Base-by-base conservation (phyloP, 495 filamentous ascomycete genomes). In the Podospora anserina region DNA sequence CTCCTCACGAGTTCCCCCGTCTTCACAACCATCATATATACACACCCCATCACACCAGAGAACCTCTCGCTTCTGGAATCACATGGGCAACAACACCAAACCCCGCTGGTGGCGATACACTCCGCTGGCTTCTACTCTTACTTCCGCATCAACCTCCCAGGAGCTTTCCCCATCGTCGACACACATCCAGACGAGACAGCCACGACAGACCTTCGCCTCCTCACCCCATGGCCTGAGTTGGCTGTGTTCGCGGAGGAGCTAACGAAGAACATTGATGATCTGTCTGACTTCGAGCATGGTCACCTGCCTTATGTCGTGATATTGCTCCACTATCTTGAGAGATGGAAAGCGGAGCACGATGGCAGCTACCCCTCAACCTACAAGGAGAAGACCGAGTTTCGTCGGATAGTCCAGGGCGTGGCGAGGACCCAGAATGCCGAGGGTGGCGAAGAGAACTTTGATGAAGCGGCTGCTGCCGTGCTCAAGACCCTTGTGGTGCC, bases 381-480 rank as follows among this genome's bases (percentile, higher is more conserved):
- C 81, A 89, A 90, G 68, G 92, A 99, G 66, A 99, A 98, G 79
- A 89, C 82, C 5, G 91, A 88, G 61, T 97, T 98, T 77, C 83
- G 89, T 56, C 84, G 87, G 15, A 76, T 92, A 15, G 88, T 97
- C 0, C 80, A 84, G 64, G 80, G 81, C 6, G 86, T 87, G 15
- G 86, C 90, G 66, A 86, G 95, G 72, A 91, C 83, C 55, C 80
- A 89, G 71, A 94, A 88, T 70, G 77, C 93, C 34, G 94, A 97
- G 80, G 94, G 92, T 44, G 91, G 90, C 69, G 95, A 98, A 77
- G 95, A 99, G 82, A 99, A 99, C 77, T 99, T 91, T 76, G 93
- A 97, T 54, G 95, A 99, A 79, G 95, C 95, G 18, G 88, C 87
- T 27, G 89, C 86, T 13, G 94, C 94, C 4, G 93, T 98, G 2